Base-by-base conservation (phyloP, 2,329 filamentous ascomycete species). In the Pleoardoris graminearum region DNA sequence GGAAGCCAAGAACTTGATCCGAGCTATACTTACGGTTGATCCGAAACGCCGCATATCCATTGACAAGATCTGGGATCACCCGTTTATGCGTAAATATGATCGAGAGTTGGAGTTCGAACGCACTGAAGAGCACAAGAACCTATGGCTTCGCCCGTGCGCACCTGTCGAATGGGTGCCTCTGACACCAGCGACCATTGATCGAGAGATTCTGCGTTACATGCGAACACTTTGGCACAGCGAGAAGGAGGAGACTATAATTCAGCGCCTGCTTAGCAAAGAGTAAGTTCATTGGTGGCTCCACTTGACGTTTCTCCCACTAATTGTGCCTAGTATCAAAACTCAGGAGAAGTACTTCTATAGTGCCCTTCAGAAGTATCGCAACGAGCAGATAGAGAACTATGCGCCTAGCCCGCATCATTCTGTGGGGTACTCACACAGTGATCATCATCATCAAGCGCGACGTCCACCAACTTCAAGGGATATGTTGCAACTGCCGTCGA, bases 291-390 rank as follows among this genome's bases (percentile, higher is more conserved):
- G 3, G 14, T 33, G 22, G 12, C 19, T 5, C 27, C 3, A n/a
- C 36, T 11, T 32, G 10, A 23, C 3, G 12, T 19, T 17, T 29
- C 22, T 19, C 27, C 29, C 36, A 50, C 48, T 55, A 35, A 51
- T n/a, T 27, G 36, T 39, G 35, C n/a, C 27, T 21, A 44, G 29
- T 53, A 93, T 89, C 58, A 79, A 84, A 4, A 97, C 96, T 59
- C 90, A 96, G 50, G 91, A 97, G 69, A 96, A 96, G 68, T 82
- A 93, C 60, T 97, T 97, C 73, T 99, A 97, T 73, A 88, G 86
- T 74, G 82, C 95, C 17, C 81, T 99, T 7, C 76, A 88, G 59
- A 88, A 87, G 70, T 95, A 96, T 70, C 84, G 90, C 38, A 86
- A 96, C 58, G 86, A 90, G 57, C 87, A 94, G 61, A 75, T 96